These are phyloP conservation scores for Spergularia marina DNA, from an alignment of 148 eudicot genomes.

Conservation along the genomic window DNA sequence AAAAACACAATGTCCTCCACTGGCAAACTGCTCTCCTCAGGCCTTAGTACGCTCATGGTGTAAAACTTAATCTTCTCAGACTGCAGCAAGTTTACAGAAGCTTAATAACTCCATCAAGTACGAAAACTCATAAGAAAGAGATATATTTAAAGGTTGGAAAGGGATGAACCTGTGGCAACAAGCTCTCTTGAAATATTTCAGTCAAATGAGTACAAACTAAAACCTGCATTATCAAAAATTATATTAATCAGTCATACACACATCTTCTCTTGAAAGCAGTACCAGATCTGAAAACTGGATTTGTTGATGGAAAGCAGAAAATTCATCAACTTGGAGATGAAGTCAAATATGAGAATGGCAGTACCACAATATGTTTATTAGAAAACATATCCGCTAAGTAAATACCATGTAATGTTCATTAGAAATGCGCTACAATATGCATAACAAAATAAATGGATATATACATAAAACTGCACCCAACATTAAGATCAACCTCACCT, in stretches of 20 bases:
- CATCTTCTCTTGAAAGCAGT: background rate
- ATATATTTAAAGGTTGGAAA: background rate
- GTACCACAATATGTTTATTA: too few species aligned
- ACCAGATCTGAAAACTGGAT: background rate
- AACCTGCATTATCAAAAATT: slow-evolving; percentile 49
- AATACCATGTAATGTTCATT: too few species aligned
- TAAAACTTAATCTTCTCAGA: slow-evolving; percentile 77
- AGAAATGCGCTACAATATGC: too few species aligned
- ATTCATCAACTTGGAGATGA: too few species aligned
- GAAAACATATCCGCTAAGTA: too few species aligned
- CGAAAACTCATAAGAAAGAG: background rate
- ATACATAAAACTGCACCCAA: too few species aligned
- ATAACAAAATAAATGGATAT: too few species aligned
- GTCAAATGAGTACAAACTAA: slow-evolving; percentile 92
- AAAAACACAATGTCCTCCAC: slow-evolving; percentile 87
- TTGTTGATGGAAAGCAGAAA: too few species aligned
- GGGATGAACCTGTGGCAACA: slow-evolving; percentile 60
- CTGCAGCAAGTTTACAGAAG: slow-evolving; percentile 30
- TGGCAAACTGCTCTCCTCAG: slow-evolving; percentile 50
- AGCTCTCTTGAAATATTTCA: slow-evolving; percentile 66
- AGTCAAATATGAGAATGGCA: too few species aligned
- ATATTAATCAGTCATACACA: slow-evolving; percentile 1
- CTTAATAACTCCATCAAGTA: background rate
- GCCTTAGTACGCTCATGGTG: slow-evolving; percentile 92
- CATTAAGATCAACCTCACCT: too few species aligned